phyloP scores from a whole-genome alignment of 371 early-diverging fungal genomes.

The Mucor sp. region DNA sequence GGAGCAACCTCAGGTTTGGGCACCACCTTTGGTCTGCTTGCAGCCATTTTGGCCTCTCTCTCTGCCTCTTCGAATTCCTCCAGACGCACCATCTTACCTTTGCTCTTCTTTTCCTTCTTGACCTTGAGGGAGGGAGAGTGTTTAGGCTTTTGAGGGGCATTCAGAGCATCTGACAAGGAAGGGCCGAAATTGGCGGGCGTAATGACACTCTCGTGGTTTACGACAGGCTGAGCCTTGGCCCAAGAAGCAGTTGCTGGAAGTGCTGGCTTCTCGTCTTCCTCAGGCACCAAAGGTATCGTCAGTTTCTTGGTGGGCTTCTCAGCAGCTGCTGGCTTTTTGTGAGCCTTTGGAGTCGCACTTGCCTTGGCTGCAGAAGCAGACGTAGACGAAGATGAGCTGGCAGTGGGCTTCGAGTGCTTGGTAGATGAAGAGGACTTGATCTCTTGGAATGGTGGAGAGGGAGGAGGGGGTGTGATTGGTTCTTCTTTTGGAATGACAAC shows the following conservation, averaged over 20 bases:
- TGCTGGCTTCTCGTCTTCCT: constrained; percentile 51
- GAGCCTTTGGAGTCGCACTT: neutral
- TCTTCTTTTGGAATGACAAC: constrained; percentile 16
- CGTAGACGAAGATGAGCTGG: neutral
- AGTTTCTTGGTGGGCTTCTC: constrained; percentile 5
- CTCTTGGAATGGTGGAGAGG: constrained; percentile 4
- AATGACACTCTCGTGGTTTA: constrained; percentile 34
- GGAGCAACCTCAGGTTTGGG: constrained; percentile 2
- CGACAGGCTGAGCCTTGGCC: constrained; percentile 46
- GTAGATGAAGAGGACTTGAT: constrained; percentile 10
- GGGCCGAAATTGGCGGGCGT: constrained; percentile 51
- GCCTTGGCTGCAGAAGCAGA: neutral
- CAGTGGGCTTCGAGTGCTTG: neutral
- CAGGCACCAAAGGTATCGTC: constrained; percentile 4
- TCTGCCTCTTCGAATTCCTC: constrained; percentile 49
- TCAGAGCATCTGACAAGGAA: constrained; percentile 45
- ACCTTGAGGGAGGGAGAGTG: constrained; percentile 31
- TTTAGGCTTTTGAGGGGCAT: constrained; percentile 50
- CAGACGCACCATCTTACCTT: constrained; percentile 46
- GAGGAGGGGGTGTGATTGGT: neutral
- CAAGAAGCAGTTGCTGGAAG: constrained; percentile 69
- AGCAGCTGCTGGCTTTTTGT: neutral
- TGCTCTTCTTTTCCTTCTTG: constrained; percentile 48
- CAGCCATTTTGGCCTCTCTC: constrained; percentile 24
- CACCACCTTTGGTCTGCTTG: constrained; percentile 7